These are phyloP conservation scores for Ophiocordyceps australis DNA, from an alignment of 2,329 filamentous ascomycete genomes.

Conservation along the genomic window DNA sequence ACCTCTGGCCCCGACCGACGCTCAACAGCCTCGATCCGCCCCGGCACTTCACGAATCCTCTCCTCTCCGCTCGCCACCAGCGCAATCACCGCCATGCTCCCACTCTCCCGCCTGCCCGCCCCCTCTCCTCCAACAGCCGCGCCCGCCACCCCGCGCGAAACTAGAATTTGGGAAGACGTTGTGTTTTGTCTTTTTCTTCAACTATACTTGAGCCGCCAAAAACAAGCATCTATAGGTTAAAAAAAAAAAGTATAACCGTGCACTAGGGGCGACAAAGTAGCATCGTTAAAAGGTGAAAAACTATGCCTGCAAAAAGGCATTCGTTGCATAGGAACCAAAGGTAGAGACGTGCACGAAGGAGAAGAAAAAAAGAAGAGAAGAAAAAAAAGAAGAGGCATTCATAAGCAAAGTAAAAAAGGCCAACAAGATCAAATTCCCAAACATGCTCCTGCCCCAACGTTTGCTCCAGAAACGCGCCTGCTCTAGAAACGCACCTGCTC, in stretches of 20 bases:
- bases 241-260: too few relatives aligned
- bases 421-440: too few relatives aligned
- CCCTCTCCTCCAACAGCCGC: not conserved
- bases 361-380: not conserved
- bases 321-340: not conserved
- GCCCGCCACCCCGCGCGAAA: slow-evolving; percentile 9
- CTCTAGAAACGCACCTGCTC: too few relatives aligned
- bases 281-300: too few relatives aligned
- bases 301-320: not conserved
- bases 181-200: slow-evolving; percentile 1
- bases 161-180: slow-evolving; percentile 11
- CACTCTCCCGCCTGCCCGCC: too few relatives aligned
- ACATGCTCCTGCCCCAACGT: too few relatives aligned
- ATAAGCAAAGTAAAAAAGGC: too few relatives aligned
- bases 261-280: too few relatives aligned
- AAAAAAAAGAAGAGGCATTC: too few relatives aligned
- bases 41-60: slow-evolving; percentile 4
- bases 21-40: slow-evolving; percentile 3
- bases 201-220: too few relatives aligned
- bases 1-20: not conserved
- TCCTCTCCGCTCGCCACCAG: slow-evolving; percentile 4
- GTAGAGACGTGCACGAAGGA: not conserved
- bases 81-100: slow-evolving; percentile 4
- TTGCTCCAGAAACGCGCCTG: too few relatives aligned
- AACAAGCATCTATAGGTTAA: too few relatives aligned